Conservation (phyloP, 768 basidiomycete species). For the Clitopilus hobsonii region DNA sequence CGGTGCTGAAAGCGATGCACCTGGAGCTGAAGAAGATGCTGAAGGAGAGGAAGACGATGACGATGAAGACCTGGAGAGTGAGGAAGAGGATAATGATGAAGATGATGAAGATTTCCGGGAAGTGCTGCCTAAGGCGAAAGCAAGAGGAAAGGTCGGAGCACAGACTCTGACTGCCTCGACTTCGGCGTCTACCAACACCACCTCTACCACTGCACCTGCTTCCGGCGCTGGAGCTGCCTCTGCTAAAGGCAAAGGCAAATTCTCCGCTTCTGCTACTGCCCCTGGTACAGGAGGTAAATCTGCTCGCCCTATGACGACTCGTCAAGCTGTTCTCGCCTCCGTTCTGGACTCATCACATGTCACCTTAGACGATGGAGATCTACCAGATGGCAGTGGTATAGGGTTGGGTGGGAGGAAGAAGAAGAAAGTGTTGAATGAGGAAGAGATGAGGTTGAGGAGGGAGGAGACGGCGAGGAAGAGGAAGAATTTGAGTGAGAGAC, state of each 20-base stretch:
- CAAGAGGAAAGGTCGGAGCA: slow-evolving; percentile 10
- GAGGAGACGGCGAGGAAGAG: slow-evolving; percentile 84
- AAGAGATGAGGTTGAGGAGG: slow-evolving; percentile 34
- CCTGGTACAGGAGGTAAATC: slow-evolving; percentile 17
- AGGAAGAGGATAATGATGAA: slow-evolving; percentile 15
- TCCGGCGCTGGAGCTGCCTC: slow-evolving; percentile 29
- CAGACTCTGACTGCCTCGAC: slow-evolving; percentile 11
- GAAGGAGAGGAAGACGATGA: slow-evolving; percentile 11
- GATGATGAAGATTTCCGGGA: slow-evolving; percentile 4
- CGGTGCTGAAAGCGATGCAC: slow-evolving; percentile 25
- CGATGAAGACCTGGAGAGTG: slow-evolving; percentile 7
- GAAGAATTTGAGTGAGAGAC: slow-evolving; percentile 76
- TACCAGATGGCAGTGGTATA: neutral
- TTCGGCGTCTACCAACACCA: slow-evolving; percentile 13
- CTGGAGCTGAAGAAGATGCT: slow-evolving; percentile 1
- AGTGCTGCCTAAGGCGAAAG: slow-evolving; percentile 4
- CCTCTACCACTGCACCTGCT: slow-evolving; percentile 25
- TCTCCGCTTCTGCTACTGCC: too few relatives aligned
- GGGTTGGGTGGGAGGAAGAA: slow-evolving; percentile 13
- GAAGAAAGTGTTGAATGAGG: slow-evolving; percentile 17
- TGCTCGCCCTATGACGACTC: slow-evolving; percentile 42
- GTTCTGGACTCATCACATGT: slow-evolving; percentile 68
- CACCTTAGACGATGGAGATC: slow-evolving; percentile 38
- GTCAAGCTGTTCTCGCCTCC: slow-evolving; percentile 70
- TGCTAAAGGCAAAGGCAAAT: slow-evolving; percentile 14